A percentile compares a stretch with the other conserved stretches of the same genome.
These are phyloP conservation scores for Hypoxylon crocopeplum DNA, from an alignment of 495 filamentous ascomycete genomes.

Conservation along the genomic window DNA sequence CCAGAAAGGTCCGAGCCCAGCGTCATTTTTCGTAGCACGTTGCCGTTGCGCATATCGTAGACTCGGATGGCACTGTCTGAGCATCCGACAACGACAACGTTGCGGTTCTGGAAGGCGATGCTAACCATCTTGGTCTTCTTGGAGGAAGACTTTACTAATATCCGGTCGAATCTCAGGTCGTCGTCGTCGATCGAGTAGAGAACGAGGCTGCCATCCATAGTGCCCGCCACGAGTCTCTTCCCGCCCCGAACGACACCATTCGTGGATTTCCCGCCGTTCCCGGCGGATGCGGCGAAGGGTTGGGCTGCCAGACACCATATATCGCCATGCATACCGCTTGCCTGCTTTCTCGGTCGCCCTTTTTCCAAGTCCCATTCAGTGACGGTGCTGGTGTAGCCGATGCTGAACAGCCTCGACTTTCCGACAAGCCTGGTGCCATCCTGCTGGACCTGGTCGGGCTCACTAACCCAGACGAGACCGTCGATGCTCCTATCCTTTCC, in stretches of 20 bases:
- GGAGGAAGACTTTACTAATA: conserved; percentile 72
- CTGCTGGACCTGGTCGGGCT: conserved; percentile 71
- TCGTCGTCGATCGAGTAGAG: conserved; percentile 83
- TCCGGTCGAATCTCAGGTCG: conserved; percentile 73
- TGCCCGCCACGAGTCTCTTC: conserved; percentile 86
- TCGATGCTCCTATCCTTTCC: conserved; percentile 89
- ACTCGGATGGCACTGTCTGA: conserved; percentile 90
- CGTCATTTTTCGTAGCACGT: conserved; percentile 78
- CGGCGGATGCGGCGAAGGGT: conserved; percentile 53
- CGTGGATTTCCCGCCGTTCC: conserved; percentile 26
- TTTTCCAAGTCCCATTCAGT: conserved; percentile 93
- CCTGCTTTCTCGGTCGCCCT: conserved; percentile 76
- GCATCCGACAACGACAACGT: conserved; percentile 86
- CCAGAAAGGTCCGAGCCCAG: conserved; percentile 76
- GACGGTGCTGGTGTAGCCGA: conserved; percentile 88
- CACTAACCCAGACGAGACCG: conserved; percentile 90
- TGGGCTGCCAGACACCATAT: conserved; percentile 97
- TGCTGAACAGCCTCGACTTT: conserved; percentile 88
- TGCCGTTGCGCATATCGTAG: conserved; percentile 82
- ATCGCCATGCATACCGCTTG: conserved; percentile 91
- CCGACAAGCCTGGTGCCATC: conserved; percentile 69
- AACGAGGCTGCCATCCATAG: conserved; percentile 88
- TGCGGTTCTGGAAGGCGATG: conserved; percentile 83
- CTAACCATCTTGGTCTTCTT: conserved; percentile 88
- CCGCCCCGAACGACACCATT: conserved; percentile 41